Evolutionary conservation across 1,284 basidiomycete species (phyloP), one percentile per base, ranked within the genome.

Genomic region (Mycosarcoma mackinlayi): DNA sequence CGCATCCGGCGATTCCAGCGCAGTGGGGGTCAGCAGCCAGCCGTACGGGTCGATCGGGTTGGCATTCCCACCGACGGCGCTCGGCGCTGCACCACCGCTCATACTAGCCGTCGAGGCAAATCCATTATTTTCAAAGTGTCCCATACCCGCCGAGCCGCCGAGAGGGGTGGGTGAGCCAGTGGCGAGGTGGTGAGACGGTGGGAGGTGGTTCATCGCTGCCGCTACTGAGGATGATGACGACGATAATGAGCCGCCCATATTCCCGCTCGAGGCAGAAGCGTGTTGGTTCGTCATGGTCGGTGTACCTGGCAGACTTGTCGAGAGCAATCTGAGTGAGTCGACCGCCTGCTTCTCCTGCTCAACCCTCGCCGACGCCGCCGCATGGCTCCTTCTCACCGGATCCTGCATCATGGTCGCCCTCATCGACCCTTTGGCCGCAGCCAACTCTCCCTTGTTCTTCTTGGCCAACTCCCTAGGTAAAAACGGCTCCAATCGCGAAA

Each of bases 31-130:
- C 30, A 71, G 62, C 16, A 71, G 48, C 68, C 68, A 71, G 19
- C 68, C 68, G 25, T 71, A 71, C 6, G 68, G 68, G 18, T 71
- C 68, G 47, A 71, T 70, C 21, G 67, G 67, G 19, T 70, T 70
- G 18, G 56, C 44, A 2, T 38, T 30, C 25, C 31, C 35, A 19
- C 45, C 35, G 5, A 37, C 34, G 3, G n/a, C 52, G 5, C 27
- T 51, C 16, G 28, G 33, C 16, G 31, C 47, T 11, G 19, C 55
- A n/a, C 24, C 40, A 11, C 28, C 37, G 9, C 33, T 14, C 52
- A 50, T 45, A 1, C 24, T 39, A 19, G 42, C 23, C 48, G 46
- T 59, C 0, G 37, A 21, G 6, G 18, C 51, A 18, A 65, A 39
- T 1, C 24, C 27, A 2, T 33, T 10, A 14, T 14, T 16, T 23